Base-by-base conservation (phyloP, 768 basidiomycete genomes). In the Mycena metata region DNA sequence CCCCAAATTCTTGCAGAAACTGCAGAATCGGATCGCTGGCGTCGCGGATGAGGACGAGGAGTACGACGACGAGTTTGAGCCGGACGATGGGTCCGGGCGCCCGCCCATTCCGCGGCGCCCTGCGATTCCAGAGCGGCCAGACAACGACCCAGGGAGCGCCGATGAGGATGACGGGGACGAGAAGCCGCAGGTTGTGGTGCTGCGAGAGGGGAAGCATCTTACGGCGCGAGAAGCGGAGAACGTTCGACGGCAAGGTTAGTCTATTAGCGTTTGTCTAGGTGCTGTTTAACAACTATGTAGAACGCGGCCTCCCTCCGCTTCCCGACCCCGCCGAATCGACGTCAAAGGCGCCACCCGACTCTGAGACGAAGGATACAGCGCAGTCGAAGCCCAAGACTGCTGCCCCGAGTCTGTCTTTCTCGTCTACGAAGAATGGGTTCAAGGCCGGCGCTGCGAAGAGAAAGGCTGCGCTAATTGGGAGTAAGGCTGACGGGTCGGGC, bases 131-230 rank as follows among this genome's bases (percentile, higher is more conserved):
- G 82, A 89, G 74, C 84, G 91, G 39, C 91, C 91, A 0, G 85
- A 83, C 15, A 86, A 88, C 52, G 88, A 93, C 63, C 89, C 87
- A 10, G 91, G 92, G 56, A 92, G 91, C 71, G 92, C 87, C 15
- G 89, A 90, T 58, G 93, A 94, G 64, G 90, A 90, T 65, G 82
- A 83, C 5, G 87, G 77, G 0, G 95, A 96, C 73, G 96, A 96
- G 78, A 90, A 86, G 71, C 96, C 96, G 3, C 93, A 94, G 75
- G 89, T 98, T 10, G 94, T 98, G 4, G 96, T 97, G 11, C 77
- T 98, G 71, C 94, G 88, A 75, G 88, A 91, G 71, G 96, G 96
- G 30, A 96, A 94, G 76, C 96, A 98, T 82, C 83, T 98, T 47
- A 89, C 88, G 2, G 90, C 86, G 69, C 81, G 86, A 61, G 94